Evolutionary conservation across 257 asterid species (phyloP).

Genomic region (Przewalskia tangutica): DNA sequence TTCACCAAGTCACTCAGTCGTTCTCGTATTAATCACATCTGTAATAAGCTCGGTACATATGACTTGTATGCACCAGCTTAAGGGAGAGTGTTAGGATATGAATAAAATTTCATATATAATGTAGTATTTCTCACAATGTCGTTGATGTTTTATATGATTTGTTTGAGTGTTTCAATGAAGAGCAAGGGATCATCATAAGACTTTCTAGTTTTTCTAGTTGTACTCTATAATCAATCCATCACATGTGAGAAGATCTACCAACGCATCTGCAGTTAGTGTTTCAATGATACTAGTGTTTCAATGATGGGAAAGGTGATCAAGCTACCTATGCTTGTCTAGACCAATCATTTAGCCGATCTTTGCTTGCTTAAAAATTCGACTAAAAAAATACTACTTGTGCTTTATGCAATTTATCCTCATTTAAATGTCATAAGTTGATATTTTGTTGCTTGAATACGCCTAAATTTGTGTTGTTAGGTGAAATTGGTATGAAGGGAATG

Average conservation of each 20-base stretch:
- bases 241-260: not conserved
- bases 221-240: not conserved
- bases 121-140: not conserved
- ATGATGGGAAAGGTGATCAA: not conserved
- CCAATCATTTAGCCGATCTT: not conserved
- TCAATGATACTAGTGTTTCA: not conserved
- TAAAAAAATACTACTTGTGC: not conserved
- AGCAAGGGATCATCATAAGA: not conserved
- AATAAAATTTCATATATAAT: too few species aligned
- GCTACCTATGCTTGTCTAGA: not conserved
- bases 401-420: not conserved
- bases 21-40: too few species aligned
- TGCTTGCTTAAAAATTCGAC: not conserved
- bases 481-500: not conserved
- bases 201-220: not conserved
- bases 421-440: not conserved
- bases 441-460: not conserved
- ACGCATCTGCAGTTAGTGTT: not conserved
- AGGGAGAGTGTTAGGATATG: too few species aligned
- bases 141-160: not conserved
- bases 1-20: too few species aligned
- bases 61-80: too few species aligned
- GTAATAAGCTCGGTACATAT: too few species aligned
- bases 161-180: not conserved
- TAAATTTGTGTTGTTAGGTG: not conserved